Conservation (phyloP, 2,329 filamentous ascomycete species). For the Diaporthe sp. region DNA sequence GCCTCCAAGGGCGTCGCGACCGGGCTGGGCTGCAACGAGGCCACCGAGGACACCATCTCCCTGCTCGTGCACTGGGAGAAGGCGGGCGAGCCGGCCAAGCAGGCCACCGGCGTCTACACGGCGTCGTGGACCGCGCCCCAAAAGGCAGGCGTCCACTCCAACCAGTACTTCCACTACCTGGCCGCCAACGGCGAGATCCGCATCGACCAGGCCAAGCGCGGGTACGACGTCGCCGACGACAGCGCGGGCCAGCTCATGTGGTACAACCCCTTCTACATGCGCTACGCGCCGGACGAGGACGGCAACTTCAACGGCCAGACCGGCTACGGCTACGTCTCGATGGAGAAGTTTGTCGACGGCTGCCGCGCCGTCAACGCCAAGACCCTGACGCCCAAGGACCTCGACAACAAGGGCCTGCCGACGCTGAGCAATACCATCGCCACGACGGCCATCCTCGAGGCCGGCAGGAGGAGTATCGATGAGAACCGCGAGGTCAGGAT, state of each 20-base stretch:
- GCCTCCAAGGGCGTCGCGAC: constrained; percentile 85
- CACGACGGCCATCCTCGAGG: constrained; percentile 92
- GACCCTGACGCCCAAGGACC: constrained; percentile 77
- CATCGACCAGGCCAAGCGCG: constrained; percentile 93
- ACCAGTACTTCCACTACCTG: constrained; percentile 98
- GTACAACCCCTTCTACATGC: constrained; percentile 97
- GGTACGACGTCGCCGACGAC: constrained; percentile 95
- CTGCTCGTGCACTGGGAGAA: constrained; percentile 91
- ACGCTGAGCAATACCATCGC: constrained; percentile 91
- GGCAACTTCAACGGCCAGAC: constrained; percentile 94
- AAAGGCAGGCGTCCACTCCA: constrained; percentile 93
- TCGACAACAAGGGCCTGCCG: constrained; percentile 85
- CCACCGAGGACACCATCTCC: constrained; percentile 94
- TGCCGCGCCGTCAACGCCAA: constrained; percentile 84
- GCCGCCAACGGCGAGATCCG: constrained; percentile 86
- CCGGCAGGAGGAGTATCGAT: constrained; percentile 86
- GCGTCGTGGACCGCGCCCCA: constrained; percentile 96
- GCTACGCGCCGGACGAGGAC: constrained; percentile 93
- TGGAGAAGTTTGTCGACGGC: constrained; percentile 96
- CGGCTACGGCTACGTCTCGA: constrained; percentile 93
- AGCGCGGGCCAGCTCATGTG: constrained; percentile 78
- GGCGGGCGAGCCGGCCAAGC: constrained; percentile 75
- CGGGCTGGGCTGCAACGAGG: constrained; percentile 80
- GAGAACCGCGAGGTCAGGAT: constrained; percentile 86
- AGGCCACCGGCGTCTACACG: constrained; percentile 91